Evolutionary conservation across 2,329 filamentous ascomycete species (phyloP).

Genomic region (Curvularia lunata): DNA sequence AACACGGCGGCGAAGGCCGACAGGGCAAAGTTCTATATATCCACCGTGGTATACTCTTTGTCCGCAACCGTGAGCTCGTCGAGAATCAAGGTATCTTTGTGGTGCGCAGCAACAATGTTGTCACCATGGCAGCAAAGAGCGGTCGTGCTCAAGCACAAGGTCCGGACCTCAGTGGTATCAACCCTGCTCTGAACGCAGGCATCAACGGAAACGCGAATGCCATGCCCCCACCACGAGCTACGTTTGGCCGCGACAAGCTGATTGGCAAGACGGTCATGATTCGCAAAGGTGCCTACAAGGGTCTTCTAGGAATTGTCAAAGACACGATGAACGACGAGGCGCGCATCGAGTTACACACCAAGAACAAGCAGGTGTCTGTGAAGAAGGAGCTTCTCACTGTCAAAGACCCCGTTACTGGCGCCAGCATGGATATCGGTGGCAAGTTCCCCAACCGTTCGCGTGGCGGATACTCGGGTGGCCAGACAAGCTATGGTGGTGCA

Average conservation of each 20-base stretch:
- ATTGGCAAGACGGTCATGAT: conserved; percentile 93
- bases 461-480: conserved; percentile 47
- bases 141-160: conserved; percentile 74
- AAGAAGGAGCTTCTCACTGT: conserved; percentile 81
- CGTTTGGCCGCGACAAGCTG: conserved; percentile 77
- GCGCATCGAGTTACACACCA: conserved; percentile 91
- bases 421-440: conserved; percentile 68
- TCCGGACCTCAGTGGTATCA: conserved; percentile 88
- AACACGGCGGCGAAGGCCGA: conserved; percentile 82
- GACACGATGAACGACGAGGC: conserved; percentile 87
- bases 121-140: conserved; percentile 92
- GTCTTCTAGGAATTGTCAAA: conserved; percentile 91
- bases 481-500: conserved; percentile 48
- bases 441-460: conserved; percentile 46
- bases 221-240: conserved; percentile 70
- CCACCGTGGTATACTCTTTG: conserved; percentile 88
- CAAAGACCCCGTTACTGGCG: conserved; percentile 80
- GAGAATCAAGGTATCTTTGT: conserved; percentile 94
- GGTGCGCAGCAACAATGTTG: conserved; percentile 81
- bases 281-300: conserved; percentile 87
- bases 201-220: conserved; percentile 58
- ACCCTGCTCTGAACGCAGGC: conserved; percentile 74
- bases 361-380: conserved; percentile 88
- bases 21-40: conserved; percentile 92
- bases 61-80: conserved; percentile 80